Evolutionary conservation across 2,329 filamentous ascomycete species (phyloP).

Genomic region (Plenodomus tracheiphilus): DNA sequence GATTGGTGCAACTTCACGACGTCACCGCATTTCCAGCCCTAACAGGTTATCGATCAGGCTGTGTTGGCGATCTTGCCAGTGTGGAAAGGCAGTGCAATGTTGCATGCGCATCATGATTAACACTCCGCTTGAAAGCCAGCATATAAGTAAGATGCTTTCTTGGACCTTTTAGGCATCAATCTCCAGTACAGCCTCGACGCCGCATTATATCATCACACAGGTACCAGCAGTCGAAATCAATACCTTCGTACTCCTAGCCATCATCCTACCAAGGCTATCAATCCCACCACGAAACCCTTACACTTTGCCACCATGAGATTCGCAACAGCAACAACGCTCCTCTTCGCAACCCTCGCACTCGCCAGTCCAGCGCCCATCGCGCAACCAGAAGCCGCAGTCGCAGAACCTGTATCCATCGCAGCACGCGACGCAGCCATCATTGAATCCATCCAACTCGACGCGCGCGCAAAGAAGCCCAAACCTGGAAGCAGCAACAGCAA

Average conservation of each 20-base stretch:
- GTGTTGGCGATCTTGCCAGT: slow-evolving; percentile 16
- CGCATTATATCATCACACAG: background rate
- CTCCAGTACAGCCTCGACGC: background rate
- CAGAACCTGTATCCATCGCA: background rate
- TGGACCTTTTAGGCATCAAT: background rate
- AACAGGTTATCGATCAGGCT: slow-evolving; percentile 14
- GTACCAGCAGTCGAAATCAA: no score
- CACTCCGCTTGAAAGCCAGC: background rate
- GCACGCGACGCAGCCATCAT: slow-evolving; percentile 13
- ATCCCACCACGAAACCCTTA: background rate
- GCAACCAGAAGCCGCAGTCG: slow-evolving; percentile 13
- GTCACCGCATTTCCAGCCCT: slow-evolving; percentile 11
- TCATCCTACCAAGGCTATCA: no score
- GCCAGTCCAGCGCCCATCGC: slow-evolving; percentile 31
- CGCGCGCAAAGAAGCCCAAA: slow-evolving; percentile 22
- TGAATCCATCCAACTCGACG: slow-evolving; percentile 19
- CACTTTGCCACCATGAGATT: slow-evolving; percentile 28
- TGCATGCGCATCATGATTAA: slow-evolving; percentile 1
- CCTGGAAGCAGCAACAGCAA: slow-evolving; percentile 5
- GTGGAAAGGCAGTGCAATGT: slow-evolving; percentile 12
- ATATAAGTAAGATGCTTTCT: background rate
- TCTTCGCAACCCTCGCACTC: slow-evolving; percentile 30
- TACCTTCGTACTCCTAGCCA: no score
- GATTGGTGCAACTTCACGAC: slow-evolving; percentile 14
- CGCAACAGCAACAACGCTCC: slow-evolving; percentile 15